A percentile compares a stretch with the other conserved stretches of the same genome.
Conservation (phyloP, 805 yeast species). For the Spathaspora girioi region DNA sequence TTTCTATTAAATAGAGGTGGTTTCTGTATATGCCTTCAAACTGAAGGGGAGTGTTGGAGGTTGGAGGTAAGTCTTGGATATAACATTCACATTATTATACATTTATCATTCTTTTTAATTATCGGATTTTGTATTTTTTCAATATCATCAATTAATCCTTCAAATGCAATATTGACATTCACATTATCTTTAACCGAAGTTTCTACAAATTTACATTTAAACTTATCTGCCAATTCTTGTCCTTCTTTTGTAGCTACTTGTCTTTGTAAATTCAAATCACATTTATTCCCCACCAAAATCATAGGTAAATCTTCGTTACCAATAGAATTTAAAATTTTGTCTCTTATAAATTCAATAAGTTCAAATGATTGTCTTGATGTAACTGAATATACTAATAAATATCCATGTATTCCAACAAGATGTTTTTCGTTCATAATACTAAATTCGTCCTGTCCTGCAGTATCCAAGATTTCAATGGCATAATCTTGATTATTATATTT, state of each 20-base stretch:
- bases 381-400: constrained; percentile 76
- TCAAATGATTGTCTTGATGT: constrained; percentile 77
- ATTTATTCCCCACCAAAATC: constrained; percentile 66
- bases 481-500: constrained; percentile 70
- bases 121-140: constrained; percentile 59
- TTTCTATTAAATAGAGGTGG: background rate
- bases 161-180: constrained; percentile 52
- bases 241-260: constrained; percentile 61
- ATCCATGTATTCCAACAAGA: constrained; percentile 79
- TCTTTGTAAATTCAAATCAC: constrained; percentile 59
- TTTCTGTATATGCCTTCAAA: background rate
- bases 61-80: too few relatives aligned
- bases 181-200: constrained; percentile 47
- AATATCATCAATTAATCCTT: constrained; percentile 52
- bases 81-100: constrained; percentile 39
- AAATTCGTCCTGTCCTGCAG: constrained; percentile 93
- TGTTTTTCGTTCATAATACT: constrained; percentile 76
- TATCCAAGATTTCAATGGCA: constrained; percentile 80
- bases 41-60: too few relatives aligned
- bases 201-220: constrained; percentile 45
- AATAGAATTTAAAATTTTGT: constrained; percentile 71
- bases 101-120: constrained; percentile 45
- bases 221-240: constrained; percentile 36
- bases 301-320: constrained; percentile 48
- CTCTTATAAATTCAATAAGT: constrained; percentile 70